These are phyloP conservation scores for Colletotrichum spinosum DNA, from an alignment of 2,329 filamentous ascomycete genomes.

Conservation along the genomic window DNA sequence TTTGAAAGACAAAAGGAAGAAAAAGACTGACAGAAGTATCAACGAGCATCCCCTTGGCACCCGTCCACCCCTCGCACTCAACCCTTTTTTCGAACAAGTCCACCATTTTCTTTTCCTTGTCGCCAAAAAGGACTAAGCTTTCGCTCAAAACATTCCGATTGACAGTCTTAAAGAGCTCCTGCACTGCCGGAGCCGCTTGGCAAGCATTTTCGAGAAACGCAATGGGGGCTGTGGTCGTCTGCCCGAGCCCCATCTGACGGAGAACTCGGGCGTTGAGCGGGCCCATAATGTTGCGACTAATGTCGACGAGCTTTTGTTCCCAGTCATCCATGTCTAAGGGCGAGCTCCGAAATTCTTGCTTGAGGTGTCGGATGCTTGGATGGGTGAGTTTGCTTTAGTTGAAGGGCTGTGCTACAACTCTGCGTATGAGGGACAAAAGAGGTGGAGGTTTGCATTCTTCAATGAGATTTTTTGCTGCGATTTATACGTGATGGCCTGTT, in stretches of 20 bases:
- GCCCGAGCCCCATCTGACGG: slow-evolving; percentile 42
- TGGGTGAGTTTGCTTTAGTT: no score
- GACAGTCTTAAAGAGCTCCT: slow-evolving; percentile 55
- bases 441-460: no score
- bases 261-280: slow-evolving; percentile 40
- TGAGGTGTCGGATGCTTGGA: no score
- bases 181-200: slow-evolving; percentile 62
- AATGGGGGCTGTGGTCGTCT: slow-evolving; percentile 45
- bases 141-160: slow-evolving; percentile 49
- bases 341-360: no score
- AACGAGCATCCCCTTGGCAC: slow-evolving; percentile 54
- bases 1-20: neutral
- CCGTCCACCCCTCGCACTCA: slow-evolving; percentile 57
- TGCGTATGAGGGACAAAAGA: no score
- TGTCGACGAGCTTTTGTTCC: slow-evolving; percentile 24
- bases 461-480: no score
- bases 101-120: slow-evolving; percentile 58
- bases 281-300: slow-evolving; percentile 38
- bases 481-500: no score
- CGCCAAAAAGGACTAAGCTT: slow-evolving; percentile 62
- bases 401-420: no score
- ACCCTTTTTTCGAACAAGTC: slow-evolving; percentile 53
- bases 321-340: slow-evolving; percentile 1
- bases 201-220: slow-evolving; percentile 64
- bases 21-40: slow-evolving; percentile 57